phyloP scores from a whole-genome alignment of 2,329 filamentous ascomycete genomes.

The Curvularia lunata region DNA sequence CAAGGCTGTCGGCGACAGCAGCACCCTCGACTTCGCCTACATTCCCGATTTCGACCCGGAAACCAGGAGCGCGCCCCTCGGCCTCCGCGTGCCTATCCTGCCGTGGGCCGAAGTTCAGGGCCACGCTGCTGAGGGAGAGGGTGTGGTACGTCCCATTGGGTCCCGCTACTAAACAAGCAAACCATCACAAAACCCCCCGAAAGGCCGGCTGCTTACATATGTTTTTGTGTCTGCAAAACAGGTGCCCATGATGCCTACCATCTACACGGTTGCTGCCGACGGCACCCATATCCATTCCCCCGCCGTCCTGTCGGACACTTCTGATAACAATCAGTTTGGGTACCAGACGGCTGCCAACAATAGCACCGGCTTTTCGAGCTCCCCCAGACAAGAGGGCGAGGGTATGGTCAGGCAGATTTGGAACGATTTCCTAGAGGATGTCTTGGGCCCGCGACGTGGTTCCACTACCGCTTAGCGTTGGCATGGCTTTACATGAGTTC shows the following conservation, averaged over 20 bases:
- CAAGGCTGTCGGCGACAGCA: constrained; percentile 64
- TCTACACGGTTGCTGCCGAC: constrained; percentile 60
- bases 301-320: constrained; percentile 64
- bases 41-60: constrained; percentile 61
- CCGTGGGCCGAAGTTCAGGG: constrained; percentile 33
- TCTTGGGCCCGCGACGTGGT: constrained; percentile 50
- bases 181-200: background rate
- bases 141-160: constrained; percentile 24
- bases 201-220: background rate
- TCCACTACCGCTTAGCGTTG: constrained; percentile 28
- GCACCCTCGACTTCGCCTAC: constrained; percentile 69
- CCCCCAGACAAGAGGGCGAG: constrained; percentile 50
- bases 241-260: constrained; percentile 62
- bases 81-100: constrained; percentile 59
- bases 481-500: no score
- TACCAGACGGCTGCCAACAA: constrained; percentile 63
- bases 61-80: constrained; percentile 41
- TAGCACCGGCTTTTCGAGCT: constrained; percentile 45
- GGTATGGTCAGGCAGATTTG: constrained; percentile 55
- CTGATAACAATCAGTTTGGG: constrained; percentile 62
- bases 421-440: constrained; percentile 58
- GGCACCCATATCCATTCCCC: constrained; percentile 56
- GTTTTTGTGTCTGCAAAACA: background rate
- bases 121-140: constrained; percentile 31
- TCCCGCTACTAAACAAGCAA: background rate